A percentile compares a stretch with the other conserved stretches of the same genome.
Conservation (phyloP, 441 rosid species). For the Erodium texanum region DNA sequence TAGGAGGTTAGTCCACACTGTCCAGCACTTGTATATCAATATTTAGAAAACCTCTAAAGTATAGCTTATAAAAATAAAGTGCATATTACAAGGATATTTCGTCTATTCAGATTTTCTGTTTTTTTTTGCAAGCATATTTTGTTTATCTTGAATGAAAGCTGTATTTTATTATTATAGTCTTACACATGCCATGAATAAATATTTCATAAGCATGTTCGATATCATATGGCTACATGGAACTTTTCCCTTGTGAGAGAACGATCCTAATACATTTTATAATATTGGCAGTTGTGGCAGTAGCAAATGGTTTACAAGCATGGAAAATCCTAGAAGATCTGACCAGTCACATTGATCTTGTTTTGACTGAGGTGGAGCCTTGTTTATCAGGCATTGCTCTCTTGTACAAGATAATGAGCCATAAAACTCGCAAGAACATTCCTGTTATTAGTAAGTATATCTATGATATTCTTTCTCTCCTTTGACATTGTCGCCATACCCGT, state of each 20-base stretch:
- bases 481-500: constrained; percentile 9
- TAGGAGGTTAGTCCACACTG: neutral
- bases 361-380: constrained; percentile 30
- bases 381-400: constrained; percentile 29
- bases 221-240: neutral
- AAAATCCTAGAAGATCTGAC: constrained; percentile 23
- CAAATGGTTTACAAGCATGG: constrained; percentile 34
- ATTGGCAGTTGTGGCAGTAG: constrained; percentile 24
- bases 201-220: neutral
- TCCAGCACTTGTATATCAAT: neutral
- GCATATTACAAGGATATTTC: neutral
- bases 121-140: too few species aligned
- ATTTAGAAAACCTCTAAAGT: neutral
- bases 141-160: too few species aligned
- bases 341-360: constrained; percentile 25
- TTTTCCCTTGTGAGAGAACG: neutral
- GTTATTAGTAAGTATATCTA: constrained; percentile 21
- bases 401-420: constrained; percentile 25
- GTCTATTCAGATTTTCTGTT: too few species aligned
- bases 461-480: neutral
- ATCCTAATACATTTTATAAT: neutral
- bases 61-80: neutral
- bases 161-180: neutral
- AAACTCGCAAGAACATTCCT: constrained; percentile 28
- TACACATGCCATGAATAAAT: neutral